phyloP scores from a whole-genome alignment of 305 asterid genomes.

The Solanum hybrid region DNA sequence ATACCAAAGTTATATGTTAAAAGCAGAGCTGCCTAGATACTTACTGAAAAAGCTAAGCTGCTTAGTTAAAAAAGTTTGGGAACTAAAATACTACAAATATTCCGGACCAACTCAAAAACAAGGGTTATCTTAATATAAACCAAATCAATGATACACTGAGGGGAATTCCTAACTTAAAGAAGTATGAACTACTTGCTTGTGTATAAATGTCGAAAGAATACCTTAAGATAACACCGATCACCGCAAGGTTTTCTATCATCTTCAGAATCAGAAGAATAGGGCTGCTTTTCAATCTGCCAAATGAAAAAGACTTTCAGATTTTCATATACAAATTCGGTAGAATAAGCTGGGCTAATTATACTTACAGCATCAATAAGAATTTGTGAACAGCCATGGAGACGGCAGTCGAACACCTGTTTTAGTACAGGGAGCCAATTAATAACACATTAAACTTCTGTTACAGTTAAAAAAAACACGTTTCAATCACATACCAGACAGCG shows the following conservation, averaged over 20 bases:
- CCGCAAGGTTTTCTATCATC: constrained; percentile 74
- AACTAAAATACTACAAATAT: background rate
- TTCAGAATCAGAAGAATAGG: constrained; percentile 48
- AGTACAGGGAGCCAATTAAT: constrained; percentile 8
- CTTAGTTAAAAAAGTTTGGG: background rate
- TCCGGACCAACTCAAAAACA: background rate
- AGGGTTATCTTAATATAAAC: background rate
- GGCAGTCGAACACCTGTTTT: constrained; percentile 85
- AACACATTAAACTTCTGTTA: background rate
- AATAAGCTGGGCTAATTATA: constrained; percentile 6
- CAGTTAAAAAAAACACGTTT: background rate
- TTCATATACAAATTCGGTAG: constrained; percentile 2
- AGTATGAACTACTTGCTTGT: background rate
- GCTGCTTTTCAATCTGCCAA: constrained; percentile 65
- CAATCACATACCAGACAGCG: constrained; percentile 82
- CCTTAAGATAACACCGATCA: constrained; percentile 84
- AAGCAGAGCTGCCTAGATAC: background rate
- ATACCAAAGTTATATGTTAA: background rate
- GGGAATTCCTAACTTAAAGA: background rate
- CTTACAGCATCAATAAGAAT: constrained; percentile 64
- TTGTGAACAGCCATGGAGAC: constrained; percentile 90
- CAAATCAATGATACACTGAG: background rate
- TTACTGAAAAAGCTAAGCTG: background rate
- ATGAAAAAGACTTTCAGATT: constrained; percentile 15
- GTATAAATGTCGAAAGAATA: constrained; percentile 17